Evolutionary conservation across 2,329 filamentous ascomycete genomes (phyloP).

Genomic region (Camillea tinctor): DNA sequence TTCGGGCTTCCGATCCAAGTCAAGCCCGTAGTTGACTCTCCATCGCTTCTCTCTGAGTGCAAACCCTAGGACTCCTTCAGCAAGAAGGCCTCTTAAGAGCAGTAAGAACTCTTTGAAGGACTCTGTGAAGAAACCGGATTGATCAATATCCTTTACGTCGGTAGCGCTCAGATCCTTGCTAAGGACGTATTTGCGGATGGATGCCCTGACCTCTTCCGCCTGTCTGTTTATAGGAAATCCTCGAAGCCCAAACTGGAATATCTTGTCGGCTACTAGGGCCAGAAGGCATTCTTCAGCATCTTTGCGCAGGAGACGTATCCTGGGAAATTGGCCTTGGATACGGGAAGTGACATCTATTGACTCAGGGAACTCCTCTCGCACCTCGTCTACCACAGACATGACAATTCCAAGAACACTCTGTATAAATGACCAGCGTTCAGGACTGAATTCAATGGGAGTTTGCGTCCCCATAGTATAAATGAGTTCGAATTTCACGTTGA

Average conservation of each 20-base stretch:
- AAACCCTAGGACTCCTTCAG: conserved; percentile 53
- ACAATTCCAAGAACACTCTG: conserved; percentile 52
- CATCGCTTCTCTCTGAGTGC: conserved; percentile 58
- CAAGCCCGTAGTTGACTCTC: conserved; percentile 63
- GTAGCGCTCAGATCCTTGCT: conserved; percentile 29
- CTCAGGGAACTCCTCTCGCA: conserved; percentile 32
- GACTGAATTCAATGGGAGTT: conserved; percentile 48
- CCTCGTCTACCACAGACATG: conserved; percentile 22
- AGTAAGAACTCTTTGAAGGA: conserved; percentile 38
- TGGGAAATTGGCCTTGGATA: conserved; percentile 42
- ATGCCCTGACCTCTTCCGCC: conserved; percentile 25
- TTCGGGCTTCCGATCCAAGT: conserved; percentile 37
- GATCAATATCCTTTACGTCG: conserved; percentile 35
- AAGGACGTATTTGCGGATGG: conserved; percentile 46
- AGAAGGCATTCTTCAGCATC: conserved; percentile 33
- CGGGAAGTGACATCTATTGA: conserved; percentile 42
- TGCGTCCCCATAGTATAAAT: conserved; percentile 62
- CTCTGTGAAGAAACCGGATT: conserved; percentile 36
- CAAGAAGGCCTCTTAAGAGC: conserved; percentile 55
- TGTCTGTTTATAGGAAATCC: conserved; percentile 44
- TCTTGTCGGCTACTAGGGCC: conserved; percentile 32
- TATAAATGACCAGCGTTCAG: conserved; percentile 55
- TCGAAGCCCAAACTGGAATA: conserved; percentile 43
- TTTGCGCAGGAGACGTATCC: conserved; percentile 45
- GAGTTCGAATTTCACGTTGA: conserved; percentile 59